Conservation (phyloP, 441 rosid species). For the Populus hybrid region DNA sequence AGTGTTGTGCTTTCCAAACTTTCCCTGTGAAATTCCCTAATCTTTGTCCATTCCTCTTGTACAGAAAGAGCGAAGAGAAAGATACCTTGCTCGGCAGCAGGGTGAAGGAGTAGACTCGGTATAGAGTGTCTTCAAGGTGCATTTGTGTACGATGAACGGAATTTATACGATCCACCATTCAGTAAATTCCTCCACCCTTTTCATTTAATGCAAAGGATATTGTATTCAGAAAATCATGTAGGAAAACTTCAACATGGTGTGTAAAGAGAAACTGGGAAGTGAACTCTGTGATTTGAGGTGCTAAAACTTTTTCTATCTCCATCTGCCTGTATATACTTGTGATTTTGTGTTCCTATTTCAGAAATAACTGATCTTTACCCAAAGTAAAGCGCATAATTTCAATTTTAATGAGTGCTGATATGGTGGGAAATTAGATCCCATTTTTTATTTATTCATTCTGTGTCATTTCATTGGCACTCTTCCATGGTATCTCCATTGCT, state of each 20-base stretch:
- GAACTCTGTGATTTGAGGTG: conserved; percentile 27
- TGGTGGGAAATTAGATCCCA: background rate
- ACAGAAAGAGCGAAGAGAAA: conserved; percentile 61
- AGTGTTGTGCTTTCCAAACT: background rate
- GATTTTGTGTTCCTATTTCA: conserved; percentile 14
- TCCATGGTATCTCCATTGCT: background rate
- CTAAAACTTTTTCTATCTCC: conserved; percentile 17
- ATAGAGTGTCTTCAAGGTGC: conserved; percentile 27
- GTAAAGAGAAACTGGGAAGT: conserved; percentile 25
- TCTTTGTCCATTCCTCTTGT: background rate
- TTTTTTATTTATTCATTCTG: no score
- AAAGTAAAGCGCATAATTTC: background rate
- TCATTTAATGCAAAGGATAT: conserved; percentile 18
- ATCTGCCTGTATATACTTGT: conserved; percentile 30
- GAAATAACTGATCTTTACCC: conserved; percentile 8
- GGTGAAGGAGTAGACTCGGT: conserved; percentile 42
- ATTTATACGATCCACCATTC: conserved; percentile 14
- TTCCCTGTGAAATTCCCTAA: background rate
- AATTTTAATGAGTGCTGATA: background rate
- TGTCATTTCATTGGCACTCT: background rate
- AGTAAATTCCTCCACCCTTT: conserved; percentile 23
- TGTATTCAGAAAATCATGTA: conserved; percentile 17
- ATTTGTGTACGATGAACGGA: background rate
- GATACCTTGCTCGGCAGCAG: conserved; percentile 55
- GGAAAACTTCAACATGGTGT: conserved; percentile 21